Conservation (phyloP, 805 yeast genomes). For the Alloascoidea africana region DNA sequence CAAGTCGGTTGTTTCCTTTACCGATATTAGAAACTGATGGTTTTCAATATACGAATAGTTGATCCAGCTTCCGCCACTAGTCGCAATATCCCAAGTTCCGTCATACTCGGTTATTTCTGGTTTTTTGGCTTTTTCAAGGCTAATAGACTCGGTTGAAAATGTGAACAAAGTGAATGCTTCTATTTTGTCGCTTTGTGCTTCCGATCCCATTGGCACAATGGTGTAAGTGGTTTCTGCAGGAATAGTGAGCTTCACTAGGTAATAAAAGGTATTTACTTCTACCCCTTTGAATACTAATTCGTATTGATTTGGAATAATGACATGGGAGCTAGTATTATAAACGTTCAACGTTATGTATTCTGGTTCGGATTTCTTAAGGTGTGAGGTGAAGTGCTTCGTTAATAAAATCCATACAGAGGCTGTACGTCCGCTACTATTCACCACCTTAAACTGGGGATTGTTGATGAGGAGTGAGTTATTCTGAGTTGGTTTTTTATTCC, state of each 20-base stretch:
- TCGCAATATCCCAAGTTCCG: constrained; percentile 30
- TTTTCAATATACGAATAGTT: constrained; percentile 30
- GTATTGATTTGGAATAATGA: neutral
- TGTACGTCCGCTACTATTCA: too few relatives aligned
- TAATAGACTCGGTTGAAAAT: constrained; percentile 6
- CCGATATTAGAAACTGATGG: constrained; percentile 33
- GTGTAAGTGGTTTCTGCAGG: neutral
- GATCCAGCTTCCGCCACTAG: constrained; percentile 42
- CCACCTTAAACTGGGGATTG: constrained; percentile 29
- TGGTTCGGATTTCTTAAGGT: too few relatives aligned
- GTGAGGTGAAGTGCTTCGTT: too few relatives aligned
- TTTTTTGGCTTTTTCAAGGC: constrained; percentile 18
- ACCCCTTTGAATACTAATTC: neutral
- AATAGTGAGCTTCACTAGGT: neutral
- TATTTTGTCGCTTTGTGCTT: neutral
- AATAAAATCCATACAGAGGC: too few relatives aligned
- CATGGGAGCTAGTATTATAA: neutral
- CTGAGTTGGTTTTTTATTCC: constrained; percentile 13
- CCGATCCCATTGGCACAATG: neutral
- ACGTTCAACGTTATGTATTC: too few relatives aligned
- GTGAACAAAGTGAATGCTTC: constrained; percentile 8
- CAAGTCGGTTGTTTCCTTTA: constrained; percentile 3
- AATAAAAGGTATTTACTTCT: neutral
- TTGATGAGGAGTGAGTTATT: constrained; percentile 12
- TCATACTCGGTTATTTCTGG: constrained; percentile 10